phyloP scores from a whole-genome alignment of 2,329 filamentous ascomycete genomes.

The Cercospora brassicicola region DNA sequence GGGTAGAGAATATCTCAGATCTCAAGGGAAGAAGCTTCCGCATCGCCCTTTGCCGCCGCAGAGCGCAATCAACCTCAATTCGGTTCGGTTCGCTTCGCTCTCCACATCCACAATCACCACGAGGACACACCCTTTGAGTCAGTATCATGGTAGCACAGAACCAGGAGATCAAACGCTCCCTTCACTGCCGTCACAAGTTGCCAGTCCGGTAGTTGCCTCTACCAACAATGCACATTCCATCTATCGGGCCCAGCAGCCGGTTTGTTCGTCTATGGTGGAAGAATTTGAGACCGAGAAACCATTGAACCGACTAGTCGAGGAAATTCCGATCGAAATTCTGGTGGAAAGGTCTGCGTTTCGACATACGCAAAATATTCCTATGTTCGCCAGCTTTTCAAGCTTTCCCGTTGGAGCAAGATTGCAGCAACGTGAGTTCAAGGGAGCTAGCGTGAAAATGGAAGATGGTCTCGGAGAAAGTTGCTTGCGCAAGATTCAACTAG shows the following conservation, averaged over 20 bases:
- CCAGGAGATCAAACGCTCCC: neutral
- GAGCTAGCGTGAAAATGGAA: neutral
- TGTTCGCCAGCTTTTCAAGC: neutral
- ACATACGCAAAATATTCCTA: neutral
- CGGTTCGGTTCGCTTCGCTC: neutral
- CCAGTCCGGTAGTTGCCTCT: neutral
- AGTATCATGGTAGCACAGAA: neutral
- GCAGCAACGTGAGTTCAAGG: neutral
- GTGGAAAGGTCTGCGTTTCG: neutral
- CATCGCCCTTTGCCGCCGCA: neutral
- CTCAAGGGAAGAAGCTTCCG: neutral
- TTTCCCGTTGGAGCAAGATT: neutral
- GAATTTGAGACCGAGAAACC: neutral
- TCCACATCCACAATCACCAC: neutral
- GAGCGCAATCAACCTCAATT: neutral
- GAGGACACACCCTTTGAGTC: neutral
- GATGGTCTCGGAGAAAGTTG: neutral
- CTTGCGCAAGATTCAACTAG: neutral
- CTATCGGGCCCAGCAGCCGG: neutral
- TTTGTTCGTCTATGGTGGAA: neutral
- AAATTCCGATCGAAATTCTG: neutral
- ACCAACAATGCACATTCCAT: neutral
- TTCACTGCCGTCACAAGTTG: neutral
- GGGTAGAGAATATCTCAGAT: neutral
- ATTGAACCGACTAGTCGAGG: neutral